These are phyloP conservation scores for Helianthus annuus DNA, from an alignment of 129 eudicot species.

Conservation along the genomic window DNA sequence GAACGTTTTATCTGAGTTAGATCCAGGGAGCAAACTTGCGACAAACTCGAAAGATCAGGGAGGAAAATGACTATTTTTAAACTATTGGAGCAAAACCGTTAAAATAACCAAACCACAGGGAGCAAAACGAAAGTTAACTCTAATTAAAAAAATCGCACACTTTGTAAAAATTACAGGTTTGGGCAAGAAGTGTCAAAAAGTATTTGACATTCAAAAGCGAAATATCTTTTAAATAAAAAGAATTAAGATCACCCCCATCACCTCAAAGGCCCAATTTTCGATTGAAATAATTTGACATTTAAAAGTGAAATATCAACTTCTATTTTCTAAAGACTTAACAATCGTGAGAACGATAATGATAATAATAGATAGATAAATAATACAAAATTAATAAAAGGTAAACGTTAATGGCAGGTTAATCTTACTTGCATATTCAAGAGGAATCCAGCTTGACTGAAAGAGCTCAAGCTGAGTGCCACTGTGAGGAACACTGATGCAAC, in stretches of 20 bases:
- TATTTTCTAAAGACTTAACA: not conserved
- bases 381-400: not conserved
- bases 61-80: no score
- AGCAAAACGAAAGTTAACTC: no score
- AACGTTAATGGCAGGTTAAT: not conserved
- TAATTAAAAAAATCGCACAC: not conserved
- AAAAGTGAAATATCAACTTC: not conserved
- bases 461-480: constrained; percentile 81
- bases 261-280: not conserved
- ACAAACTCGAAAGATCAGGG: no score
- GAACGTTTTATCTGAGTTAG: no score
- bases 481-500: constrained; percentile 74
- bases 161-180: not conserved
- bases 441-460: constrained; percentile 98
- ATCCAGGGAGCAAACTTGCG: no score
- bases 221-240: not conserved
- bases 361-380: not conserved
- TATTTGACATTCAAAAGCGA: not conserved
- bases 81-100: no score
- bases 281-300: not conserved
- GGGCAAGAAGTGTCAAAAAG: not conserved
- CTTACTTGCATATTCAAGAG: constrained; percentile 95
- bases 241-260: not conserved
- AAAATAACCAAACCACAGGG: no score
- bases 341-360: not conserved